Percentiles rank a stretch among this genome's conserved stretches.
These are phyloP conservation scores for Arthroderma sp. DNA, from an alignment of 2,329 filamentous ascomycete genomes.

Conservation along the genomic window DNA sequence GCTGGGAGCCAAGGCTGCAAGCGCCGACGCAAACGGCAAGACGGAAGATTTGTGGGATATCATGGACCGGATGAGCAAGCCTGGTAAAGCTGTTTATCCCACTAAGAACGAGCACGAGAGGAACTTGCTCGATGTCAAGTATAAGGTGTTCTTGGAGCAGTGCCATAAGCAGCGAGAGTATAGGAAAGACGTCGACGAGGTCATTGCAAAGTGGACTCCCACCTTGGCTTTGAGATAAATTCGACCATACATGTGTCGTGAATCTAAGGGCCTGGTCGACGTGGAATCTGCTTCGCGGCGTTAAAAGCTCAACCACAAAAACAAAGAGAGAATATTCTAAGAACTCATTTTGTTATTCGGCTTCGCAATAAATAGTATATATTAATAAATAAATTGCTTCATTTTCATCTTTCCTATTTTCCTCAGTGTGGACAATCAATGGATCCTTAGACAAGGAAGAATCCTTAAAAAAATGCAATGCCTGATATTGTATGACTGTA, in stretches of 20 bases:
- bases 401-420: too few species aligned
- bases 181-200: conserved; percentile 61
- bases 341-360: too few species aligned
- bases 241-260: neutral
- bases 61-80: conserved; percentile 96
- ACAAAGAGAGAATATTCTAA: too few species aligned
- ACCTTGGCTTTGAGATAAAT: too few species aligned
- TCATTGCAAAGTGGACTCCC: conserved; percentile 30
- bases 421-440: too few species aligned
- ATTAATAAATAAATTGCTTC: too few species aligned
- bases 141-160: conserved; percentile 89
- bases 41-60: conserved; percentile 88
- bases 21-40: conserved; percentile 58
- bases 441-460: too few species aligned
- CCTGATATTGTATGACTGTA: too few species aligned
- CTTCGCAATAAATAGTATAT: too few species aligned
- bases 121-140: conserved; percentile 73
- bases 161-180: conserved; percentile 75
- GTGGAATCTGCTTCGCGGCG: too few species aligned
- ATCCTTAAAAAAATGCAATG: too few species aligned
- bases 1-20: conserved; percentile 94
- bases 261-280: neutral
- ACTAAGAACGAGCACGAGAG: conserved; percentile 59
- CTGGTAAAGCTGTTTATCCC: conserved; percentile 69
- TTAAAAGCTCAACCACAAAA: too few species aligned